phyloP scores from a whole-genome alignment of 371 early-diverging fungal genomes.

The Rhizopus stolonifer region DNA sequence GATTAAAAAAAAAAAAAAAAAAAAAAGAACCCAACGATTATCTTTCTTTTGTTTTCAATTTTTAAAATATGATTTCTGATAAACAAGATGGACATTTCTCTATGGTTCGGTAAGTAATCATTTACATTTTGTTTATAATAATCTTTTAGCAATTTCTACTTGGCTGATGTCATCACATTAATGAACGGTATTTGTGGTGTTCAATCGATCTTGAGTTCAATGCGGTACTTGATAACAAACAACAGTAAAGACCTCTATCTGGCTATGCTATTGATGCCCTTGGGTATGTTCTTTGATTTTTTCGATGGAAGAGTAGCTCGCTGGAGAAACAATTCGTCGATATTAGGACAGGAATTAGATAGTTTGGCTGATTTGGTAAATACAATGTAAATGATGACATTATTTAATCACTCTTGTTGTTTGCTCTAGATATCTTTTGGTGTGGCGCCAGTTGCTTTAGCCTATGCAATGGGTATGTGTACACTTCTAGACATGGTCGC shows the following conservation, averaged over 20 bases:
- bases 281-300: constrained; percentile 81
- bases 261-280: constrained; percentile 75
- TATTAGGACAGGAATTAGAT: constrained; percentile 80
- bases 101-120: constrained; percentile 33
- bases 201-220: constrained; percentile 74
- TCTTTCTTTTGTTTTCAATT: too few relatives aligned
- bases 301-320: constrained; percentile 90
- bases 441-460: constrained; percentile 86
- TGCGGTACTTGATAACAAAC: constrained; percentile 75
- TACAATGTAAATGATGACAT: neutral
- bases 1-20: too few relatives aligned
- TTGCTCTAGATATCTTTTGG: constrained; percentile 73
- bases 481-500: constrained; percentile 74
- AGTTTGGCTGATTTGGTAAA: constrained; percentile 85
- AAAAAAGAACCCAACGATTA: constrained; percentile 12
- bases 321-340: constrained; percentile 74
- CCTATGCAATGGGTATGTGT: constrained; percentile 85
- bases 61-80: too few relatives aligned
- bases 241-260: constrained; percentile 61
- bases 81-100: constrained; percentile 28
- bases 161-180: constrained; percentile 86
- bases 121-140: neutral
- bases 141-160: constrained; percentile 62
- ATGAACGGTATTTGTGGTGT: constrained; percentile 86
- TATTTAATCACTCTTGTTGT: neutral